These are phyloP conservation scores for Ophiocordyceps camponoti-floridani DNA, from an alignment of 2,329 filamentous ascomycete species.

Conservation along the genomic window DNA sequence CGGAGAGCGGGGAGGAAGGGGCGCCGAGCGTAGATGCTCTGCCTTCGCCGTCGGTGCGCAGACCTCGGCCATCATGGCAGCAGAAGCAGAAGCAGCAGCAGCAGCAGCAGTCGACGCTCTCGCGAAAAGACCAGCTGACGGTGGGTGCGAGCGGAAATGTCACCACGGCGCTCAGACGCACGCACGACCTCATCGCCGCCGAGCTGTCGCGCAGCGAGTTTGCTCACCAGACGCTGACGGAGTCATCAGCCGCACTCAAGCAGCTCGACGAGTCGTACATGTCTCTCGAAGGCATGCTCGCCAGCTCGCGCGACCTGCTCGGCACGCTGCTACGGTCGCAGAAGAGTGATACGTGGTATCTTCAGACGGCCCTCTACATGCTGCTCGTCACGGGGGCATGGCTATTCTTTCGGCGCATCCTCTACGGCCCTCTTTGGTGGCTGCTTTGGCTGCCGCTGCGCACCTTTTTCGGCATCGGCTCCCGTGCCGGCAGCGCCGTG, in stretches of 20 bases:
- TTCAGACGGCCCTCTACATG: conserved; percentile 77
- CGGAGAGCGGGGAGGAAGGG: conserved; percentile 6
- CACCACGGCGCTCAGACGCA: conserved; percentile 65
- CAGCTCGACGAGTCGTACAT: conserved; percentile 69
- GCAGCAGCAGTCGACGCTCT: conserved; percentile 13
- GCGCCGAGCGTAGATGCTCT: conserved; percentile 1
- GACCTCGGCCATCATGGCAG: conserved; percentile 8
- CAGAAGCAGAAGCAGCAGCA: conserved; percentile 9
- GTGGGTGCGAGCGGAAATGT: conserved; percentile 67
- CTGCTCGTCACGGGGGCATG: conserved; percentile 61
- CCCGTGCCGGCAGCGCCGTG: conserved; percentile 35
- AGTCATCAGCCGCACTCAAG: conserved; percentile 67
- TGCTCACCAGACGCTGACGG: conserved; percentile 71
- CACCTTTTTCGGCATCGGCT: conserved; percentile 39
- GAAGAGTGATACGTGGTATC: conserved; percentile 96
- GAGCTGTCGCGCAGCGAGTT: conserved; percentile 80
- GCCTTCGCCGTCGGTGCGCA: conserved; percentile 2
- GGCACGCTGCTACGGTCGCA: conserved; percentile 67
- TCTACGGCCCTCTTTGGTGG: conserved; percentile 88
- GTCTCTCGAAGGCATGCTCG: conserved; percentile 59
- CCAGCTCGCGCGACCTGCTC: conserved; percentile 56
- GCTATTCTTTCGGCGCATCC: conserved; percentile 66
- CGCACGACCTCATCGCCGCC: conserved; percentile 69
- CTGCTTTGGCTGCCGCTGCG: conserved; percentile 70
- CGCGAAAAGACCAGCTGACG: conserved; percentile 54